Conservation (phyloP, 805 yeast species). For the Kuraishia piskuri region DNA sequence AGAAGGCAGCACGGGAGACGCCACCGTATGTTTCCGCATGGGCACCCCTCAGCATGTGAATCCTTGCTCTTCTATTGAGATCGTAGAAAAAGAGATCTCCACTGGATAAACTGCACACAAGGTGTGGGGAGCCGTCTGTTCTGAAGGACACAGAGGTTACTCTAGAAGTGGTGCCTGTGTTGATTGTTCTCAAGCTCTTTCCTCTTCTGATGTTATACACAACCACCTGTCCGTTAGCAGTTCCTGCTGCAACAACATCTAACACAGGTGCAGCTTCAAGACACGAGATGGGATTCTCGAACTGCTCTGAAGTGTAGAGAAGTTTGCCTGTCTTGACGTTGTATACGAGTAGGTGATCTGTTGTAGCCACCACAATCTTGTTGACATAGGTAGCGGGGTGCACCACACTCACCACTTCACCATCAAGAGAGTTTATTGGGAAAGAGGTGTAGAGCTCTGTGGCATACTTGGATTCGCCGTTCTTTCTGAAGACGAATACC, state of each 20-base stretch:
- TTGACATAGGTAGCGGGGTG: constrained; percentile 93
- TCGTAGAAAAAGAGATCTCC: constrained; percentile 90
- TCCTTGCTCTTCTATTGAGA: constrained; percentile 58
- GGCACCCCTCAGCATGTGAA: constrained; percentile 65
- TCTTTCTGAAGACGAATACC: constrained; percentile 47
- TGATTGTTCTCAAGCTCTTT: constrained; percentile 41
- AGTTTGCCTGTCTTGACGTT: constrained; percentile 75
- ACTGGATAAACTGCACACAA: constrained; percentile 66
- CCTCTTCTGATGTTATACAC: constrained; percentile 66
- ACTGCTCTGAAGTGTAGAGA: constrained; percentile 40
- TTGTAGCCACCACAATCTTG: constrained; percentile 79
- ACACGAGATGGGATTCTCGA: constrained; percentile 52
- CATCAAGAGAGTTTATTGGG: constrained; percentile 51
- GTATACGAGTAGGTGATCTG: constrained; percentile 47
- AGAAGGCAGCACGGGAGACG: constrained; percentile 59
- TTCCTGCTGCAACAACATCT: constrained; percentile 76
- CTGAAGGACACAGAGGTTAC: constrained; percentile 71
- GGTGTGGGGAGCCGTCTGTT: constrained; percentile 81
- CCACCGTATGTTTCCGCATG: constrained; percentile 76
- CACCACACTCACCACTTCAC: constrained; percentile 55
- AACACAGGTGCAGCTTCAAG: constrained; percentile 80
- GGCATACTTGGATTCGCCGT: constrained; percentile 32
- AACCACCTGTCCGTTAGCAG: constrained; percentile 54
- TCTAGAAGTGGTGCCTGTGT: constrained; percentile 29
- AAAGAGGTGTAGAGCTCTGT: constrained; percentile 65